Conservation (phyloP, 2,329 filamentous ascomycete species). For the Meredithiella fracta region DNA sequence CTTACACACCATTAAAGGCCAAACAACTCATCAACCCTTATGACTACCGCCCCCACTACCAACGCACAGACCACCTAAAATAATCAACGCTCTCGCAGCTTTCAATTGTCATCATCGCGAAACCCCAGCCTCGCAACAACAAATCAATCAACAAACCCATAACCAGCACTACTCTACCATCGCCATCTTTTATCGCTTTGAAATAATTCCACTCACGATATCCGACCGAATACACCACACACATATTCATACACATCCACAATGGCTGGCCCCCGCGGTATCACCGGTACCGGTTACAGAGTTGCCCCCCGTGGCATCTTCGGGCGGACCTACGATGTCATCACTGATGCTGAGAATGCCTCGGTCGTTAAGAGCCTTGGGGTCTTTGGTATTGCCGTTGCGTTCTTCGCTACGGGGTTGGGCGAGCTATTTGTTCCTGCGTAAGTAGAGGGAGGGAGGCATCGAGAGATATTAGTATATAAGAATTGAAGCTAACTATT, state of each 20-base stretch:
- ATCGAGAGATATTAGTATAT: neutral
- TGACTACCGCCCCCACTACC: neutral
- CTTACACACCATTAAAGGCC: neutral
- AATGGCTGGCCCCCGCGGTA: slow-evolving; percentile 14
- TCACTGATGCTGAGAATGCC: slow-evolving; percentile 52
- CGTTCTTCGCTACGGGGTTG: slow-evolving; percentile 43
- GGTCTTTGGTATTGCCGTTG: slow-evolving; percentile 49
- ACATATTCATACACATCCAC: neutral
- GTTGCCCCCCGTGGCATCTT: slow-evolving; percentile 29
- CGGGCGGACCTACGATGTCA: slow-evolving; percentile 40
- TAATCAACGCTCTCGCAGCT: neutral
- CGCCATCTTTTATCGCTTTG: neutral
- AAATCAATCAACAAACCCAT: neutral
- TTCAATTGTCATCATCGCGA: too few relatives aligned
- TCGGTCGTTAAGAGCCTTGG: slow-evolving; percentile 51
- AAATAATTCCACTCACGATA: neutral
- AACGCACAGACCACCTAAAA: neutral
- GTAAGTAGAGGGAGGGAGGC: slow-evolving; percentile 24
- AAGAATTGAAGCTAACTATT: neutral
- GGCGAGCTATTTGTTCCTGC: slow-evolving; percentile 50
- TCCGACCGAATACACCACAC: neutral
- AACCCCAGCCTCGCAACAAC: too few relatives aligned
- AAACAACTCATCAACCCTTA: neutral
- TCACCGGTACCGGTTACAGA: slow-evolving; percentile 14
- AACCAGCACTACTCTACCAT: neutral